Evolutionary conservation across 805 yeast genomes (phyloP).

Genomic region (Metschnikowia colocasiae): DNA sequence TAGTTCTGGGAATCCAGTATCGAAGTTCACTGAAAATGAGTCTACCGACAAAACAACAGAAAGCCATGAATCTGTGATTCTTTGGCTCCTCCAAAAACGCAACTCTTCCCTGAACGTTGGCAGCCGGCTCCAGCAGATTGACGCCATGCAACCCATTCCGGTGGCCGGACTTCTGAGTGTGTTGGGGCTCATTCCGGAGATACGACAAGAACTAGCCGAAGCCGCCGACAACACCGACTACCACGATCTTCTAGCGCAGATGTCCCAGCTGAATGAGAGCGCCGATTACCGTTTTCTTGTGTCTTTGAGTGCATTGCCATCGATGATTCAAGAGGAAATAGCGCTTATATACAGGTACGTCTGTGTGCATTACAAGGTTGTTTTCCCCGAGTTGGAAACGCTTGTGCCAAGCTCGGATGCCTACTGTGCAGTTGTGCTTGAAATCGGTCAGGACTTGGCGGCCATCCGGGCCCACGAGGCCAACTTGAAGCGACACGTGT

Average conservation of each 20-base stretch:
- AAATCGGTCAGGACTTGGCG: slow-evolving; percentile 48
- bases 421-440: slow-evolving; percentile 50
- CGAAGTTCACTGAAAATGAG: background rate
- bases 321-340: slow-evolving; percentile 55
- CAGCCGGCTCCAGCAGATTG: slow-evolving; percentile 18
- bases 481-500: slow-evolving; percentile 40
- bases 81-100: background rate
- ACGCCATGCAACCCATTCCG: slow-evolving; percentile 21
- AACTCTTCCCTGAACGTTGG: slow-evolving; percentile 4
- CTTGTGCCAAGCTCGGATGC: slow-evolving; percentile 60
- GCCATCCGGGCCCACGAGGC: slow-evolving; percentile 28
- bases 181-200: slow-evolving; percentile 23
- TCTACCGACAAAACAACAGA: background rate
- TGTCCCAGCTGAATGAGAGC: slow-evolving; percentile 31
- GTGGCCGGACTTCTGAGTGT: slow-evolving; percentile 22
- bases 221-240: slow-evolving; percentile 27
- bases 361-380: slow-evolving; percentile 49
- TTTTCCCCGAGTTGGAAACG: slow-evolving; percentile 69
- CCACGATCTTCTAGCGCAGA: slow-evolving; percentile 28
- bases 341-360: slow-evolving; percentile 45
- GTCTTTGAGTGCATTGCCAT: slow-evolving; percentile 51
- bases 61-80: background rate
- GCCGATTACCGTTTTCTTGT: slow-evolving; percentile 47
- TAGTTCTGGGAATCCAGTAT: too few relatives aligned
- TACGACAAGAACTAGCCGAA: slow-evolving; percentile 19